Evolutionary conservation across 768 basidiomycete species (phyloP).

Genomic region (Boletus patriciae): DNA sequence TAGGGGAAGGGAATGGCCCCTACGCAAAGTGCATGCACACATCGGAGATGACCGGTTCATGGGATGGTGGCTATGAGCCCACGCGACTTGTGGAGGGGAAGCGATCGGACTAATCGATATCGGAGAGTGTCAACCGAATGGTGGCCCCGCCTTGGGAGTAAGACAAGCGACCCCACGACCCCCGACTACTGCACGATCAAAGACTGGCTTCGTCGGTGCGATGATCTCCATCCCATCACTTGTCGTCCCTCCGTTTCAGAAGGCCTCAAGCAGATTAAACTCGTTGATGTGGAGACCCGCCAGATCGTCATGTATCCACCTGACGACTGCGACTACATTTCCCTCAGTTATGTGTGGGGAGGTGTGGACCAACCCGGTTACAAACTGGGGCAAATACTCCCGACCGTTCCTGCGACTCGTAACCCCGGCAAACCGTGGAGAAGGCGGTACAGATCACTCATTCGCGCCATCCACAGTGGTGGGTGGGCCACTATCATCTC

Average conservation of each 20-base stretch:
- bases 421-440: conserved; percentile 15
- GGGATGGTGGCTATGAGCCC: background rate
- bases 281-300: too few relatives aligned
- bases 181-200: too few relatives aligned
- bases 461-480: too few relatives aligned
- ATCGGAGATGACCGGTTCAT: background rate
- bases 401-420: conserved; percentile 14
- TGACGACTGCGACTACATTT: conserved; percentile 7
- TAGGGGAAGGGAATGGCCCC: background rate
- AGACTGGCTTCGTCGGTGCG: too few relatives aligned
- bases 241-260: too few relatives aligned
- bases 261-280: too few relatives aligned
- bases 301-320: conserved; percentile 6
- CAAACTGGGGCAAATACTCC: conserved; percentile 10
- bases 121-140: background rate
- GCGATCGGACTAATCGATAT: conserved; percentile 5
- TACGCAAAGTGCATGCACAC: conserved; percentile 16
- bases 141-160: background rate
- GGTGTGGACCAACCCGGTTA: conserved; percentile 2
- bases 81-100: background rate
- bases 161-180: background rate
- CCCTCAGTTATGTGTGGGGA: conserved; percentile 24
- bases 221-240: too few relatives aligned
- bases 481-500: too few relatives aligned
- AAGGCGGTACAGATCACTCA: too few relatives aligned